These are phyloP conservation scores for Malassezia sympodialis DNA, from an alignment of 1,284 basidiomycete species.

Conservation along the genomic window DNA sequence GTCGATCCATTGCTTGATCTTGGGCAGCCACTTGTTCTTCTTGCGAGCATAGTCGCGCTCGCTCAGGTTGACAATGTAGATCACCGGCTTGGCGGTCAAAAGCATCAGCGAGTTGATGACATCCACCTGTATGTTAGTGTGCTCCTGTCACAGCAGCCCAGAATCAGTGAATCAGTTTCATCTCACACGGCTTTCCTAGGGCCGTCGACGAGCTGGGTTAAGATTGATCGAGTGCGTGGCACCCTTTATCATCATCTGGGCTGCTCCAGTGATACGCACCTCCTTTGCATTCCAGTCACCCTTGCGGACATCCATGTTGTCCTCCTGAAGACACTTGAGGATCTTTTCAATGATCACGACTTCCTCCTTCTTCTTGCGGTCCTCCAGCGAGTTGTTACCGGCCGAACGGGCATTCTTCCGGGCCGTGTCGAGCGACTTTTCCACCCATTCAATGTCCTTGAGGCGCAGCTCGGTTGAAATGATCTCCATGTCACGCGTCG, in stretches of 20 bases:
- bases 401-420: constrained; percentile 37
- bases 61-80: constrained; percentile 93
- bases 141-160: background rate
- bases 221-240: constrained; percentile 55
- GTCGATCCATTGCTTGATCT: constrained; percentile 99
- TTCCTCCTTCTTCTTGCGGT: constrained; percentile 94
- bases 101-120: constrained; percentile 85
- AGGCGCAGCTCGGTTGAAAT: constrained; percentile 69
- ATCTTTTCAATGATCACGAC: constrained; percentile 75
- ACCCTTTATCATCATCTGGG: constrained; percentile 66
- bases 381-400: constrained; percentile 72
- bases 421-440: constrained; percentile 68
- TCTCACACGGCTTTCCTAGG: constrained; percentile 52
- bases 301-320: constrained; percentile 86
- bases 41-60: constrained; percentile 91
- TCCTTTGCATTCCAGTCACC: constrained; percentile 93
- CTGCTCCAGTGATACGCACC: constrained; percentile 55
- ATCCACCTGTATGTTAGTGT: constrained; percentile 62
- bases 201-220: constrained; percentile 63
- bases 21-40: constrained; percentile 99
- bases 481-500: constrained; percentile 92
- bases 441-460: constrained; percentile 98
- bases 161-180: constrained; percentile 29
- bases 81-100: constrained; percentile 92
- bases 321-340: constrained; percentile 65